Percentiles rank a stretch among this genome's conserved stretches.
Conservation (phyloP, 345 rosid species). For the Camelina laxa region DNA sequence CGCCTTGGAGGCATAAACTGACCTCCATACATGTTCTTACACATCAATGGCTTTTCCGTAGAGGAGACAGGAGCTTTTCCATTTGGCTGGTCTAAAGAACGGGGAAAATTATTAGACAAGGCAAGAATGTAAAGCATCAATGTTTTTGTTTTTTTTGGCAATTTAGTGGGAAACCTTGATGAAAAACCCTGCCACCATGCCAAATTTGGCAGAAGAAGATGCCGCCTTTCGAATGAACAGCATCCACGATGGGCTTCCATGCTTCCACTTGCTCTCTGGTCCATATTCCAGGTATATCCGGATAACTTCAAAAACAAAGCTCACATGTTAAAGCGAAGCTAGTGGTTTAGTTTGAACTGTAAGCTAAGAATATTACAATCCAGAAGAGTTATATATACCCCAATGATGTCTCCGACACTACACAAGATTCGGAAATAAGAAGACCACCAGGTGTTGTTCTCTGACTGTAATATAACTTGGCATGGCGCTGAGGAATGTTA, state of each 20-base stretch:
- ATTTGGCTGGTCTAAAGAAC: constrained; percentile 53
- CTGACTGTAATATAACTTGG: constrained; percentile 67
- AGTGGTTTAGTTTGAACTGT: background rate
- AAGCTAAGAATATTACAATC: background rate
- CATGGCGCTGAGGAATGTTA: constrained; percentile 66
- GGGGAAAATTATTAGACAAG: background rate
- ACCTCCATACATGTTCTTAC: constrained; percentile 47
- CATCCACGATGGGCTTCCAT: constrained; percentile 76
- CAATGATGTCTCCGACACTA: constrained; percentile 56
- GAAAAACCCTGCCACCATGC: constrained; percentile 73
- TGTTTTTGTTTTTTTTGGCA: background rate
- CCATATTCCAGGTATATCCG: constrained; percentile 63
- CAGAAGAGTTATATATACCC: constrained; percentile 39
- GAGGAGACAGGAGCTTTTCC: constrained; percentile 61
- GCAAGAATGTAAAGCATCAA: background rate
- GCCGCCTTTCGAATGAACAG: constrained; percentile 77
- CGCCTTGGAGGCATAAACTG: constrained; percentile 58
- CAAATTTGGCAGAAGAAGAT: constrained; percentile 68
- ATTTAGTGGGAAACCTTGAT: constrained; percentile 39
- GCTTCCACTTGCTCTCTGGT: constrained; percentile 77
- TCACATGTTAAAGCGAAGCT: background rate
- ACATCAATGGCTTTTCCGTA: constrained; percentile 54
- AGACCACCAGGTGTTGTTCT: constrained; percentile 66
- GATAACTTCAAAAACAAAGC: constrained; percentile 42
- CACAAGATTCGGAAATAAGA: constrained; percentile 60